Percentiles rank a stretch among this genome's conserved stretches.
Evolutionary conservation across 257 asterid species (phyloP).

Genomic region (Jaltomata sinuosa): DNA sequence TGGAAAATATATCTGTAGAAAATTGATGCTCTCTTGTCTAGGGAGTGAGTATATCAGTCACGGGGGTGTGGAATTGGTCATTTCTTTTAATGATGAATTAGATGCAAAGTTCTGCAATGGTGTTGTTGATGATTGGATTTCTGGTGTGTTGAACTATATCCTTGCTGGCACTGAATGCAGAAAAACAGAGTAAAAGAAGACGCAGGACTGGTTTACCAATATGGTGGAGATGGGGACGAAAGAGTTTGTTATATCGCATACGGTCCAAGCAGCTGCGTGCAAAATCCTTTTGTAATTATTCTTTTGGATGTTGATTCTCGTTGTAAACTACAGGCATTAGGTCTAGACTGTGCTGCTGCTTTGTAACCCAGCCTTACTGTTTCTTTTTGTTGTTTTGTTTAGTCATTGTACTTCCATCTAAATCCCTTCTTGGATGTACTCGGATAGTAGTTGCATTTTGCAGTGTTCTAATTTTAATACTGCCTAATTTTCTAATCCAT

Average conservation of each 20-base stretch:
- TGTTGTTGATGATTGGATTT: background rate
- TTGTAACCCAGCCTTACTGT: background rate
- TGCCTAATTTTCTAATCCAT: background rate
- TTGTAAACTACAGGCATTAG: background rate
- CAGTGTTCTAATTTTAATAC: background rate
- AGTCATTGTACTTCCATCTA: background rate
- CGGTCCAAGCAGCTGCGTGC: conserved; percentile 36
- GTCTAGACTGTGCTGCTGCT: background rate
- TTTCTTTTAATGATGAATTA: background rate
- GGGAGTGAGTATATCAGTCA: background rate
- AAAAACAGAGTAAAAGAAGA: conserved; percentile 35
- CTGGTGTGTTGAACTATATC: background rate
- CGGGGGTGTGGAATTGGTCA: background rate
- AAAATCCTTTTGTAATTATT: conserved; percentile 15
- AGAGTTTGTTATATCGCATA: conserved; percentile 41
- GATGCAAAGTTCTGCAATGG: background rate
- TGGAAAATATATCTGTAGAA: background rate
- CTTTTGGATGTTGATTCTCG: conserved; percentile 1
- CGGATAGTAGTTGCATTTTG: background rate
- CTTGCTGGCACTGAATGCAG: conserved; percentile 30
- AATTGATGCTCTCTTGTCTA: background rate
- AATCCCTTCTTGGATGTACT: background rate
- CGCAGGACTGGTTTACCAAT: conserved; percentile 31
- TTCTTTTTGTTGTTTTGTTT: background rate
- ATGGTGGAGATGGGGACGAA: conserved; percentile 81